Percentiles rank a stretch among this genome's conserved stretches.
Evolutionary conservation across 805 yeast species (phyloP).

Genomic region (Tetrapisispora nanseiensis): DNA sequence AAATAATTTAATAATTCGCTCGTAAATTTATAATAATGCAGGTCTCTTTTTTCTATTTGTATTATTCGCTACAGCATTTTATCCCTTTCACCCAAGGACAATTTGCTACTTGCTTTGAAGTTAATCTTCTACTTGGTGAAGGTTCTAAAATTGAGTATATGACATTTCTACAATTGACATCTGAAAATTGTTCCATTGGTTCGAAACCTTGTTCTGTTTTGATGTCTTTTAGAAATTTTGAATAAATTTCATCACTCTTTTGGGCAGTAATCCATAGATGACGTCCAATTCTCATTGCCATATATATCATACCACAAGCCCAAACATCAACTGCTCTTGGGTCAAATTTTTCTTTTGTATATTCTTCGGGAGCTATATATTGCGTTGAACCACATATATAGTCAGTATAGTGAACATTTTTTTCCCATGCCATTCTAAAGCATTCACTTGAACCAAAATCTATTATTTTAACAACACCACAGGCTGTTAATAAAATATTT

Average conservation of each 20-base stretch:
- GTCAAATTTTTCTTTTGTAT: constrained; percentile 55
- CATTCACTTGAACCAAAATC: constrained; percentile 86
- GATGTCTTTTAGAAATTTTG: constrained; percentile 64
- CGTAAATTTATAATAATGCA: too few relatives aligned
- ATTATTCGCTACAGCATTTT: constrained; percentile 53
- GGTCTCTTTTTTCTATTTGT: background rate
- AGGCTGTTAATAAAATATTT: constrained; percentile 65
- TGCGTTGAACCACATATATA: constrained; percentile 84
- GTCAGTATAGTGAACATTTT: constrained; percentile 52
- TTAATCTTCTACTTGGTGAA: constrained; percentile 74
- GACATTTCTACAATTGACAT: constrained; percentile 87
- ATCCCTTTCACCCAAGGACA: constrained; percentile 96
- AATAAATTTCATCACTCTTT: constrained; percentile 70
- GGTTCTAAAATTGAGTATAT: constrained; percentile 92
- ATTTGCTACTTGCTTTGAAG: constrained; percentile 76
- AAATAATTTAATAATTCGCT: background rate
- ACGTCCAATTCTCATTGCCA: constrained; percentile 92
- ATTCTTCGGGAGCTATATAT: constrained; percentile 87
- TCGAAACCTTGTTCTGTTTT: constrained; percentile 80
- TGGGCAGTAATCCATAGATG: constrained; percentile 85
- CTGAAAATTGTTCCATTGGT: constrained; percentile 76
- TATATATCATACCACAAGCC: constrained; percentile 88
- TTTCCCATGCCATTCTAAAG: constrained; percentile 78
- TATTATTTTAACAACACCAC: constrained; percentile 69
- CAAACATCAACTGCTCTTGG: constrained; percentile 78